Conservation (phyloP, 768 basidiomycete species). For the Boletus subcaerulescens region DNA sequence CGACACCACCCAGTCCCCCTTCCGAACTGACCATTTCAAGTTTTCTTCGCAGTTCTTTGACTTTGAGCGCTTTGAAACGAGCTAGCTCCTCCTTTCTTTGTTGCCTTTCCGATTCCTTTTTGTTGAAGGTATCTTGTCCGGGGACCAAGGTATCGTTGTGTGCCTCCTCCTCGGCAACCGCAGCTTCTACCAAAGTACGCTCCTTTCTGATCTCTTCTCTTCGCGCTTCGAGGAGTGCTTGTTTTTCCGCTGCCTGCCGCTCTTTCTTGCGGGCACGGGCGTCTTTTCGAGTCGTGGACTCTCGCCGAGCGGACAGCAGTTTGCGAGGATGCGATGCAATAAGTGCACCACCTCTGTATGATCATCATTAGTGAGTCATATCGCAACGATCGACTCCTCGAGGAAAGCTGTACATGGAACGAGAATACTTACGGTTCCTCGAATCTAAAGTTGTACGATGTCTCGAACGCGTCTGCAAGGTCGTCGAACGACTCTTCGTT, state of each 20-base stretch:
- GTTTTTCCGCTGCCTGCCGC: slow-evolving; percentile 64
- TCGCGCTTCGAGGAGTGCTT: slow-evolving; percentile 75
- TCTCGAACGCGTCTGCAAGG: slow-evolving; percentile 87
- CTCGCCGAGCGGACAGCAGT: slow-evolving; percentile 62
- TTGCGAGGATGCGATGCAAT: slow-evolving; percentile 78
- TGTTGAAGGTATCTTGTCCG: slow-evolving; percentile 66
- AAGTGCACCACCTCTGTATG: slow-evolving; percentile 56
- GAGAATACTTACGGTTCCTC: slow-evolving; percentile 79
- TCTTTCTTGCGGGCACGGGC: slow-evolving; percentile 76
- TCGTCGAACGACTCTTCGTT: slow-evolving; percentile 86
- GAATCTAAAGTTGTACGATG: slow-evolving; percentile 96
- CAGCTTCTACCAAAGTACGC: slow-evolving; percentile 56
- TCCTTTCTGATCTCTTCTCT: slow-evolving; percentile 77
- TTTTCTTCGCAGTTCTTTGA: slow-evolving; percentile 74
- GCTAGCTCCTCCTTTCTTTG: slow-evolving; percentile 68
- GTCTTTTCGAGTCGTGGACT: slow-evolving; percentile 77
- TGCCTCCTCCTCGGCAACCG: slow-evolving; percentile 67
- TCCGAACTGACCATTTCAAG: slow-evolving; percentile 70
- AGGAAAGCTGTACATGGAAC: neutral
- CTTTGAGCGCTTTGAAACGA: slow-evolving; percentile 78
- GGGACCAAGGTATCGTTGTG: slow-evolving; percentile 43
- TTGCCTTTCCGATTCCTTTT: slow-evolving; percentile 19
- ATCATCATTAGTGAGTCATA: neutral
- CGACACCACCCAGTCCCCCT: slow-evolving; percentile 50
- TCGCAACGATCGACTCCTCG: neutral